Evolutionary conservation across 2,329 filamentous ascomycete species (phyloP).

Genomic region (Claviceps sp.): DNA sequence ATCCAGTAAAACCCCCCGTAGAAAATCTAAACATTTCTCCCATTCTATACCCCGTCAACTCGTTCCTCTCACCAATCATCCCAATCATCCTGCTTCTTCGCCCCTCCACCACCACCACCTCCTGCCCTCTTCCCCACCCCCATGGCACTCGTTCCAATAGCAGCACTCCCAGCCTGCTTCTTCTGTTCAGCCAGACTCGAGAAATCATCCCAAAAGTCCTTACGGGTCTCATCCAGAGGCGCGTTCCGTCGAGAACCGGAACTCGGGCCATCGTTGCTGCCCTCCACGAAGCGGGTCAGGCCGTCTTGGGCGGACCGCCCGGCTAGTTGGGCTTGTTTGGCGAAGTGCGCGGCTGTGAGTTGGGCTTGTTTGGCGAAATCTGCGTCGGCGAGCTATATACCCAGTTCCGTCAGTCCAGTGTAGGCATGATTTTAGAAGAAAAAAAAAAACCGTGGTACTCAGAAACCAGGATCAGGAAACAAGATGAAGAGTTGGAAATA

Average conservation of each 20-base stretch:
- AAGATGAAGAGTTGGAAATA: too few species aligned
- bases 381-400: conserved; percentile 57
- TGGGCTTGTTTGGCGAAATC: conserved; percentile 60
- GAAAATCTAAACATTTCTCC: too few species aligned
- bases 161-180: conserved; percentile 26
- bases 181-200: conserved; percentile 51
- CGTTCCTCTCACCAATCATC: conserved; percentile 41
- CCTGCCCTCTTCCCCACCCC: conserved; percentile 32
- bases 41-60: too few species aligned
- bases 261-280: conserved; percentile 27
- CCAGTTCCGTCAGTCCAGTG: background rate
- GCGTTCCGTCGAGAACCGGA: conserved; percentile 18
- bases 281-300: conserved; percentile 82
- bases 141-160: conserved; percentile 48
- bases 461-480: background rate
- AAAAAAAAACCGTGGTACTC: too few species aligned
- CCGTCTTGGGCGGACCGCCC: conserved; percentile 64
- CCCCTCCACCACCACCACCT: conserved; percentile 18
- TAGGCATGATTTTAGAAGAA: background rate
- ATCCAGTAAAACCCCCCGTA: too few species aligned
- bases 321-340: conserved; percentile 51
- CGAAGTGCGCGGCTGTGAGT: conserved; percentile 51
- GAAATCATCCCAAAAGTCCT: conserved; percentile 89
- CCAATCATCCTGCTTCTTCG: conserved; percentile 42
- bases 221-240: conserved; percentile 50